Evolutionary conservation across 257 asterid species (phyloP).

Genomic region (Solanum chiquidenum): DNA sequence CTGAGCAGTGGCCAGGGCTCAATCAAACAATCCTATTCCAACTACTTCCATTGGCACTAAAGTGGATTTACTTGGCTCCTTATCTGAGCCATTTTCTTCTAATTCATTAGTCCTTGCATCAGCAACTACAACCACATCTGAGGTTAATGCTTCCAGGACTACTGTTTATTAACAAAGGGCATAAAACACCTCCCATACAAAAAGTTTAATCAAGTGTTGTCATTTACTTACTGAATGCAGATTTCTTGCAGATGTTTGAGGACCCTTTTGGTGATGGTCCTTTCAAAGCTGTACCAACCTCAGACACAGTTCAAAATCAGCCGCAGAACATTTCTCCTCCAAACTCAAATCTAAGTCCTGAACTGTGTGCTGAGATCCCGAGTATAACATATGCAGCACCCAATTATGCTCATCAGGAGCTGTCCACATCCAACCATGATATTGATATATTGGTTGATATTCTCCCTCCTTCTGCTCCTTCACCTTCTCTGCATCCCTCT

Average conservation of each 20-base stretch:
- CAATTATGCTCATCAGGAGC: slow-evolving; percentile 33
- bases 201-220: neutral
- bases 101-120: slow-evolving; percentile 70
- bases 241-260: slow-evolving; percentile 55
- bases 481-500: slow-evolving; percentile 18
- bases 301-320: slow-evolving; percentile 24
- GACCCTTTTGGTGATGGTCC: slow-evolving; percentile 98
- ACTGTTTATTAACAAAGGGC: slow-evolving; percentile 2
- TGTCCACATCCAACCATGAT: slow-evolving; percentile 33
- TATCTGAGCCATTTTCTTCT: slow-evolving; percentile 52
- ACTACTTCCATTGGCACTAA: slow-evolving; percentile 33
- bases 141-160: slow-evolving; percentile 30
- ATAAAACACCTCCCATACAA: neutral
- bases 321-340: slow-evolving; percentile 25
- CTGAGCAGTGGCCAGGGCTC: slow-evolving; percentile 32
- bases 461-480: slow-evolving; percentile 67
- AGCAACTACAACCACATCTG: slow-evolving; percentile 26
- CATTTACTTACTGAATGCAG: neutral
- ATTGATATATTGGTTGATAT: slow-evolving; percentile 87
- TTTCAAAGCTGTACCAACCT: slow-evolving; percentile 60
- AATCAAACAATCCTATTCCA: slow-evolving; percentile 32
- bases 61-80: slow-evolving; percentile 66
- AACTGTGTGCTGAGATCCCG: slow-evolving; percentile 23
- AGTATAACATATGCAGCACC: neutral
- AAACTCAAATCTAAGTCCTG: slow-evolving; percentile 29